Base-by-base conservation (phyloP, 106 monocot genomes). In the Acorus calamus region DNA sequence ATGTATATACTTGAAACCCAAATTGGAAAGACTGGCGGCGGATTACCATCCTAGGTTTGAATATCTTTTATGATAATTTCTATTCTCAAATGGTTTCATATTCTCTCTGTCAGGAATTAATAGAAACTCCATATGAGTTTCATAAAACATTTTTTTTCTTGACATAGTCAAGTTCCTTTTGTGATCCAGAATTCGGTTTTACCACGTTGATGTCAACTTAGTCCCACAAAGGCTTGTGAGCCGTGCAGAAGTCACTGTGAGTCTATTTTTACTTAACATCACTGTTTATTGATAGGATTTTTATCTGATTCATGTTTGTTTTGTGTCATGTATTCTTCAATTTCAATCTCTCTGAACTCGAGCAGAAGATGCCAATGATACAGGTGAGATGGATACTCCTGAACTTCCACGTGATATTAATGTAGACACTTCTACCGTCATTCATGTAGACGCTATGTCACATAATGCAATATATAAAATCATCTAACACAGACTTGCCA, bases 1-100 rank as follows among this genome's bases (percentile, higher is more conserved):
- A 79, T 98, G 96, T 66, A 88, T 98, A 70, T 98, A 88, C 69
- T 83, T 98, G 82, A 98, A 98, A 69, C 96, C 91, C 14, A 98
- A 98, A 71, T 73, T 98, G 73, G 91, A 98, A 78, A 98, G 88
- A 58, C 64, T 98, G 71, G 88, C 91, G 49, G 88, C 83, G 3
- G 78, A 78, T 46, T 98, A 81, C 71, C 66, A 92, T 79, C 96
- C 91, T 67, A 85, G 88, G 96, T 96, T 64, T 73, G 78, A 69
- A 4, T 5, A 3, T 8, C 46, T 43, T 6, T 8, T 51, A 6
- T 41, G 10, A 9, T 14, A 41, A 7, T 52, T n/a, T 2, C 53
- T 65, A 7, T 57, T 47, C 44, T 55, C 3, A 0, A 42, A 54
- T 66, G 44, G 53, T 11, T 46, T 13, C 46, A 49, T 7, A 42